Evolutionary conservation across 129 eudicot species (phyloP), one percentile per base, ranked within the genome.

Genomic region (Gnaphalium uliginosum): DNA sequence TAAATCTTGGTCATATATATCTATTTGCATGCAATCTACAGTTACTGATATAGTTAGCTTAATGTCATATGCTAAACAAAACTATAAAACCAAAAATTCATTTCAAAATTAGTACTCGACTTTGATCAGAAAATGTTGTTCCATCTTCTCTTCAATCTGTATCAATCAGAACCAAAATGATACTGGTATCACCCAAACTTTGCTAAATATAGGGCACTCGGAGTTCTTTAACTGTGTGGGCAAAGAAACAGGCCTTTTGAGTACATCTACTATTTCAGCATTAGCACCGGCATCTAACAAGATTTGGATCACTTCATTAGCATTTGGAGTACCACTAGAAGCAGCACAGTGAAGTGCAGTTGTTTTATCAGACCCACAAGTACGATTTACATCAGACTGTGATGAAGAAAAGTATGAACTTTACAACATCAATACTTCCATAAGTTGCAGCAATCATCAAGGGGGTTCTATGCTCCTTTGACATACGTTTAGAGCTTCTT

Each of bases 271-370:
- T 9, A 58, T 9, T 11, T 58, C 23, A 58, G 27, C 14, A 21
- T 58, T 23, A 19, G 64, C 64, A 10, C 14, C 11, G 23, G 26
- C 13, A 3, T 22, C 30, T 23, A 58, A 11, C 27, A 58, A 58
- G 27, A 22, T 8, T 23, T 58, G 0, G 14, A 58, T 24, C 13
- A 23, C 64, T 58, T 23, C 26, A 23, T 9, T 1, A 9, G 64
- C 26, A 8, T 19, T 13, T 4, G 1, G 58, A 18, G 58, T 15
- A 13, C 18, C 58, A 51, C 96, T 93, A 6, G 94, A 83, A 4
- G 88, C 91, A 18, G 94, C 96, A 24, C 93, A 88, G 85, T 90
- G 96, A 9, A 90, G 94, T 0, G 94, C 91, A 27, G 96, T 86
- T 33, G 82, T 86, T 2, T 81, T 77, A 76, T 90, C 96, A 0